Evolutionary conservation across 306 rosid genomes (phyloP), one percentile per base, ranked within the genome.

Genomic region (Rosa chinensis): DNA sequence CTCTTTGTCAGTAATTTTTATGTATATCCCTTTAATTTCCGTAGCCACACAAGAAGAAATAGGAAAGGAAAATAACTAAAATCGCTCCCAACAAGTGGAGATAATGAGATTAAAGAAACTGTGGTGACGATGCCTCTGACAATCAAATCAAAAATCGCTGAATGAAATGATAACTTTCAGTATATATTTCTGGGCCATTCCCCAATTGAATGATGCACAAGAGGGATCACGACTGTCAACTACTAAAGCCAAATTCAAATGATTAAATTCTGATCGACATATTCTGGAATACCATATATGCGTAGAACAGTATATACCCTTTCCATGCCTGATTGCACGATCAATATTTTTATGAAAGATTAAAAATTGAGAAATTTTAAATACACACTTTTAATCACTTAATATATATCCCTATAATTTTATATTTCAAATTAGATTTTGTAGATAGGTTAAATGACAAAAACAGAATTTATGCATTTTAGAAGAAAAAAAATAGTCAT

Each of bases 141-240:
- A 8, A 56, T 39, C 68, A 76, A 69, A 66, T 66, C 72, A 66
- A 17, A 37, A 25, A 70, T 47, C 21, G 10, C 55, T 20, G 40
- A 70, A 70, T 11, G 12, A 43, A 45, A 70, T 45, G 56, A 44
- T 21, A 17, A 7, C 9, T 66, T 20, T 1, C 4, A 5, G 5
- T 40, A 66, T 18, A 18, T 66, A 10, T 39, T 66, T 66, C 43
- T 8, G 72, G 72, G 48, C 72, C 49, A 66, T 66, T 35, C 70
- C 21, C 43, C 13, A 37, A 66, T 43, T 43, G 13, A 67, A 67
- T 67, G 17, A 20, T 20, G 16, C 49, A 40, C 50, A 40, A 40
- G 72, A 20, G 49, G 49, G 9, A 4, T n/a, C 18, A 67, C 4
- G 72, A 67, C 28, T 66, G 48, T 20, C 49, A 40, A 66, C 72